Base-by-base conservation (phyloP, 495 filamentous ascomycete species). In the Xylaria flabelliformis region DNA sequence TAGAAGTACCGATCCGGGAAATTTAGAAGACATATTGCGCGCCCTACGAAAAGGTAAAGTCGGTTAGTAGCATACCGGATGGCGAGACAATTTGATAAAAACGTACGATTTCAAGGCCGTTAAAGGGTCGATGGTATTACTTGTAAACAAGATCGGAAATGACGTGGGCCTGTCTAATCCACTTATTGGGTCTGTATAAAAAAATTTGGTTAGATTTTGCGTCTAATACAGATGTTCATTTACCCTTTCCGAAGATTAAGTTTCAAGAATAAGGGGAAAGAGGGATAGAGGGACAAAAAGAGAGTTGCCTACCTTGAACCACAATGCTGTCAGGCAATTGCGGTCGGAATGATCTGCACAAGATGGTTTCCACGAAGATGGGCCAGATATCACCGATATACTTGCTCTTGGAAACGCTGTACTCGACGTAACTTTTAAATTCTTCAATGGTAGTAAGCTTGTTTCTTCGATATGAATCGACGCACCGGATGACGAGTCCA, bases 141-240 rank as follows among this genome's bases (percentile, higher is more conserved):
- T 84, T 1, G 87, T 76, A 36, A 88, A 82, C 5, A 88, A 76
- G 64, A 88, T 79, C 6, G 85, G 86, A 65, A 85, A 80, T 0
- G 84, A 77, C 17, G 83, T 85, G 19, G 78, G 73, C 13, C 73
- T 79, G 26, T 75, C 72, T 50, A 72, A 51, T 67, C 65, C 72
- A 12, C 17, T 1, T 63, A 42, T 73, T 51, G 73, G 75, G 46
- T 72, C 71, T 73, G 56, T 17, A 36, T 48, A 62, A 17, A 2
- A 70, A 62, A 48, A 7, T 29, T 29, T 69, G 21, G 50, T 73
- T 69, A 73, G 71, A 70, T 72, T 46, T 36, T 62, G 42, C 19
- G 26, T 50, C 32, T 4, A 21, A 36, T 39, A n/a, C 3, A 36
- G 46, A 64, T 66, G 8, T 21, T 66, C 2, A 39, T 51, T 53